These are phyloP conservation scores for Aspergillus tubingensis DNA, from an alignment of 2,329 filamentous ascomycete genomes.

Conservation along the genomic window DNA sequence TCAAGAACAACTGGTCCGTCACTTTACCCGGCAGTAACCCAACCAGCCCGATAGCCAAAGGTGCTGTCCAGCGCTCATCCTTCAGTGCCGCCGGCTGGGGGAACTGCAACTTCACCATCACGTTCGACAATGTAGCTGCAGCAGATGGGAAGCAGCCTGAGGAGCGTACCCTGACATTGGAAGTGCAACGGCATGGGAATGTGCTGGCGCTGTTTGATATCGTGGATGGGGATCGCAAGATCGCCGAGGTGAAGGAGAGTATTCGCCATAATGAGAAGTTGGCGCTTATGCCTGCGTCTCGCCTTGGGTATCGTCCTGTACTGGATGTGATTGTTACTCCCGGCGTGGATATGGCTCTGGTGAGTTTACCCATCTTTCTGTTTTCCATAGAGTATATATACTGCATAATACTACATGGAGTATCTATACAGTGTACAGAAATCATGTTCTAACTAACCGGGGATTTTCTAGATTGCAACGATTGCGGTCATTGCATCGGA, in stretches of 20 bases:
- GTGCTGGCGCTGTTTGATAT: constrained; percentile 22
- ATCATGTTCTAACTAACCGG: neutral
- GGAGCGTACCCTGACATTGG: constrained; percentile 22
- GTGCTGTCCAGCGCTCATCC: constrained; percentile 8
- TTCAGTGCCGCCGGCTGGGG: constrained; percentile 10
- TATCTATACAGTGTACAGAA: neutral
- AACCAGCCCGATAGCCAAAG: constrained; percentile 16
- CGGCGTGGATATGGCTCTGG: constrained; percentile 29
- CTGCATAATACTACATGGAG: neutral
- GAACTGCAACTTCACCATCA: constrained; percentile 23
- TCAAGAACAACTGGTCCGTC: constrained; percentile 23
- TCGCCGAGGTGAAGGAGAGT: constrained; percentile 22
- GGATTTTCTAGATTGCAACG: constrained; percentile 15
- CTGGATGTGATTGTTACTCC: constrained; percentile 27
- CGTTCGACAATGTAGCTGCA: constrained; percentile 28
- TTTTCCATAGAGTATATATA: neutral
- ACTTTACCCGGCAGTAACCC: constrained; percentile 25
- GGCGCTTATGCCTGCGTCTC: constrained; percentile 20
- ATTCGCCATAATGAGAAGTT: constrained; percentile 21
- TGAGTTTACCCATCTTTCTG: constrained; percentile 11
- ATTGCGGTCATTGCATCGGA: constrained; percentile 26
- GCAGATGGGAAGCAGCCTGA: constrained; percentile 17
- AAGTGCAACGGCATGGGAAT: constrained; percentile 21
- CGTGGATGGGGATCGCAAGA: constrained; percentile 25
- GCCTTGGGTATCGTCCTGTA: constrained; percentile 25